phyloP scores from a whole-genome alignment of 495 filamentous ascomycete species.

The Aspergillus ostianus region DNA sequence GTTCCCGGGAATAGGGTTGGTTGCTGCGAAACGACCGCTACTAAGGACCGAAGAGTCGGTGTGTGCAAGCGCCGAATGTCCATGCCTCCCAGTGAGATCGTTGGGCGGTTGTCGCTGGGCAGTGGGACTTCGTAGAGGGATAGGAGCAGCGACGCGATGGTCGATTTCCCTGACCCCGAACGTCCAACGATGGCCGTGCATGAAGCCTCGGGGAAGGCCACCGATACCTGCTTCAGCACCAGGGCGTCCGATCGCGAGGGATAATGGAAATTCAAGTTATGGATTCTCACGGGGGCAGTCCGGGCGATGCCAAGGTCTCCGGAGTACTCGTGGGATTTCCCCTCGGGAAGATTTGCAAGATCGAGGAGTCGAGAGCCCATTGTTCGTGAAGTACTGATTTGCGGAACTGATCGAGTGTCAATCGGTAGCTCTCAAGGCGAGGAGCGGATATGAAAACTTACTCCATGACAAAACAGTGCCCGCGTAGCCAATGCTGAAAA shows the following conservation, averaged over 20 bases:
- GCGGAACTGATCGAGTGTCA: slow-evolving; percentile 56
- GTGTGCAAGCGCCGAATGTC: slow-evolving; percentile 60
- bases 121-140: slow-evolving; percentile 55
- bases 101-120: slow-evolving; percentile 18
- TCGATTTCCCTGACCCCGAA: slow-evolving; percentile 89
- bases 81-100: slow-evolving; percentile 55
- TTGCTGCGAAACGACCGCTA: slow-evolving; percentile 75
- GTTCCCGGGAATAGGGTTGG: slow-evolving; percentile 75
- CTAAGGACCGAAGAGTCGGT: slow-evolving; percentile 60
- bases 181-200: slow-evolving; percentile 75
- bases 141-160: slow-evolving; percentile 72
- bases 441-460: slow-evolving; percentile 22
- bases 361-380: slow-evolving; percentile 72
- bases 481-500: slow-evolving; percentile 75
- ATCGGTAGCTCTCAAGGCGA: not conserved
- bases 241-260: slow-evolving; percentile 51
- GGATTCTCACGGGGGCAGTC: slow-evolving; percentile 62
- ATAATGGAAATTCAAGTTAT: slow-evolving; percentile 65
- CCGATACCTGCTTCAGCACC: slow-evolving; percentile 58
- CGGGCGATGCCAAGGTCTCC: slow-evolving; percentile 43
- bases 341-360: slow-evolving; percentile 59
- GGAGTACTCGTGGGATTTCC: slow-evolving; percentile 56
- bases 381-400: slow-evolving; percentile 69
- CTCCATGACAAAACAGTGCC: slow-evolving; percentile 64
- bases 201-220: slow-evolving; percentile 57